phyloP scores from a whole-genome alignment of 208 protist genomes.

The Wallacemonas rigidus region DNA sequence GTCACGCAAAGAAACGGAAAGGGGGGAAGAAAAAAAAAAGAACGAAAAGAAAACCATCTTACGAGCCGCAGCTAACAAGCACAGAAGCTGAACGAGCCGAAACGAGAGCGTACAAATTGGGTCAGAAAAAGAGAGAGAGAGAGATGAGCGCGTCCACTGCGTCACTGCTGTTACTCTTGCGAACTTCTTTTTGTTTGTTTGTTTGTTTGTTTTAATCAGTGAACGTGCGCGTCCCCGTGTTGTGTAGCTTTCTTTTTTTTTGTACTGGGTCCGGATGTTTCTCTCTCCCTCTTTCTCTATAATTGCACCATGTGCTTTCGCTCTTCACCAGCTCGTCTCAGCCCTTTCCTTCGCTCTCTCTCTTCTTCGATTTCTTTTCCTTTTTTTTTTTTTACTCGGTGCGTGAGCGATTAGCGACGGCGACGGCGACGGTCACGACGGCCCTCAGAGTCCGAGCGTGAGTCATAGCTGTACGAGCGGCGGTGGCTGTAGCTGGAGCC shows the following conservation, averaged over 20 bases:
- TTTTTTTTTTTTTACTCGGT: constrained; percentile 12
- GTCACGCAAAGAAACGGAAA: neutral
- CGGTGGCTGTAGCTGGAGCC: constrained; percentile 17
- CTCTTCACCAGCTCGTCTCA: no score
- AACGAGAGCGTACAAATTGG: no score
- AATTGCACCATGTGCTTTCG: no score
- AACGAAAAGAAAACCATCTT: neutral
- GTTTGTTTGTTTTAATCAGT: no score
- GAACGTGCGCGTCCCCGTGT: no score
- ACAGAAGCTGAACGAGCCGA: no score
- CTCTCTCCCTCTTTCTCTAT: neutral
- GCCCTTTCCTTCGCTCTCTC: no score
- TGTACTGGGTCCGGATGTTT: neutral
- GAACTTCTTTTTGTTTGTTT: no score
- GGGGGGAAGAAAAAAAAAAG: neutral
- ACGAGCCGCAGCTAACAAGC: no score
- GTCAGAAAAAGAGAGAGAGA: no score
- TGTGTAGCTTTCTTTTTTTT: neutral
- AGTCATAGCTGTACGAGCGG: constrained; percentile 12
- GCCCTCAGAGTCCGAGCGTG: constrained; percentile 14
- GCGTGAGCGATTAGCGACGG: constrained; percentile 7
- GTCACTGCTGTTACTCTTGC: no score
- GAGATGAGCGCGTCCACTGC: no score
- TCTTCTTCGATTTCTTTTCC: constrained; percentile 19
- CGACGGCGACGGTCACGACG: constrained; percentile 11